phyloP scores from a whole-genome alignment of 2,329 filamentous ascomycete species.

The Lasiodiplodia sp. region DNA sequence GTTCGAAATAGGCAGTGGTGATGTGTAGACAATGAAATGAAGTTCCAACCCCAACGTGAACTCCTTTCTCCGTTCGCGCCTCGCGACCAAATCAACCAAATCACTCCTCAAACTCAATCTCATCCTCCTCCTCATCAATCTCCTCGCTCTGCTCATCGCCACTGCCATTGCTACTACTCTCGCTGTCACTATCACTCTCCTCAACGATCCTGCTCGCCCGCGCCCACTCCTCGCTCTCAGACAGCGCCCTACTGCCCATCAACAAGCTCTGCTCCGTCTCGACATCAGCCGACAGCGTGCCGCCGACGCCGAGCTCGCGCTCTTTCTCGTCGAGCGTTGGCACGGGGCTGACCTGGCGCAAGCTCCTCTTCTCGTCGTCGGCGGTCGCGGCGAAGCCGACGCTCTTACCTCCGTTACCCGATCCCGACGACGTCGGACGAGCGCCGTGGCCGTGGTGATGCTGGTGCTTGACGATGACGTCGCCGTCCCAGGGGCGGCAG shows the following conservation, averaged over 20 bases:
- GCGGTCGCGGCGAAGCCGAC: constrained; percentile 38
- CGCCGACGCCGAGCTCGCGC: constrained; percentile 28
- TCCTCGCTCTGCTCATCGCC: constrained; percentile 40
- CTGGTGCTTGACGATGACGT: constrained; percentile 65
- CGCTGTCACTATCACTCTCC: constrained; percentile 37
- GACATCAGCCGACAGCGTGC: constrained; percentile 8
- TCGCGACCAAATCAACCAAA: not conserved
- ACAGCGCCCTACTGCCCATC: constrained; percentile 33
- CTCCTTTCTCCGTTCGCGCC: too few species aligned
- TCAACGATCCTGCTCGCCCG: constrained; percentile 41
- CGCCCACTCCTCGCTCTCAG: constrained; percentile 48
- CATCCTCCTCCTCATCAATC: constrained; percentile 45
- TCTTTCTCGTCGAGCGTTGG: constrained; percentile 38
- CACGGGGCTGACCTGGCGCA: constrained; percentile 44
- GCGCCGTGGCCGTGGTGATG: constrained; percentile 34
- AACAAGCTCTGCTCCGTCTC: constrained; percentile 17
- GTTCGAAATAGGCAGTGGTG: too few species aligned
- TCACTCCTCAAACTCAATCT: constrained; percentile 26
- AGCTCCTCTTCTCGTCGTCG: constrained; percentile 31
- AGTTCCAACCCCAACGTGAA: too few species aligned
- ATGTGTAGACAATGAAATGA: too few species aligned
- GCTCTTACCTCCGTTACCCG: constrained; percentile 34
- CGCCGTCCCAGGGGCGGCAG: constrained; percentile 90
- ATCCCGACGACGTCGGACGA: not conserved
- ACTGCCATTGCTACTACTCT: constrained; percentile 2